phyloP scores from a whole-genome alignment of 2,329 filamentous ascomycete genomes.

The Apiospora kogelbergensis region DNA sequence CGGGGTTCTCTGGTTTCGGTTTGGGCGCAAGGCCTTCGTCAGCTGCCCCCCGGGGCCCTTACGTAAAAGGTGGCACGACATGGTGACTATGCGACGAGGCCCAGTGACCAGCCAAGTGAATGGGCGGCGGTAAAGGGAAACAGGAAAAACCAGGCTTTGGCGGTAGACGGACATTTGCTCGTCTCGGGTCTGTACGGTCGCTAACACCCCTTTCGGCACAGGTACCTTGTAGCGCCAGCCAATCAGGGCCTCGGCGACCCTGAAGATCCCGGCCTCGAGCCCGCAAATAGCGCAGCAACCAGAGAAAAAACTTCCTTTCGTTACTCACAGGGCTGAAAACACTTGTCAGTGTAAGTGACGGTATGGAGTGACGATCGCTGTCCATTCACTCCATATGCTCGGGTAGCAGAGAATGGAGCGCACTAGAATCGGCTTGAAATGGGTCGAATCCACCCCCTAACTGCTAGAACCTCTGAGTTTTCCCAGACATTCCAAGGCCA shows the following conservation, averaged over 20 bases:
- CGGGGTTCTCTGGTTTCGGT: too few relatives aligned
- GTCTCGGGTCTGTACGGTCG: not conserved
- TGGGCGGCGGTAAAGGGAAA: not conserved
- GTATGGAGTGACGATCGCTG: too few relatives aligned
- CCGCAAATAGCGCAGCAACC: not conserved
- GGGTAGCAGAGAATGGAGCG: not conserved
- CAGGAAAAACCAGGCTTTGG: too few relatives aligned
- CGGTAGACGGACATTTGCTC: not conserved
- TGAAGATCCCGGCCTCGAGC: not conserved
- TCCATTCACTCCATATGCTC: not conserved
- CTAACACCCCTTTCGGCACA: not conserved
- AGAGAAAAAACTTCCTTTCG: not conserved
- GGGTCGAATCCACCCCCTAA: not conserved
- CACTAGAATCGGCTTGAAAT: not conserved
- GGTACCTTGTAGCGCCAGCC: not conserved
- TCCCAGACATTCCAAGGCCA: not conserved
- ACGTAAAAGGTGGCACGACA: slow-evolving; percentile 1
- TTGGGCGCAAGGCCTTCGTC: not conserved
- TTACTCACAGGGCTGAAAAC: not conserved
- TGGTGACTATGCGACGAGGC: not conserved
- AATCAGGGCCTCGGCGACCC: not conserved
- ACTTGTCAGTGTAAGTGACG: too few relatives aligned
- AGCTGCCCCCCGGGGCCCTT: not conserved
- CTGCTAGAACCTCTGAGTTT: not conserved
- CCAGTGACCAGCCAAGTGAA: not conserved